Base-by-base conservation (phyloP, 352 stramenopile species). In the Globisporangium irregulare region DNA sequence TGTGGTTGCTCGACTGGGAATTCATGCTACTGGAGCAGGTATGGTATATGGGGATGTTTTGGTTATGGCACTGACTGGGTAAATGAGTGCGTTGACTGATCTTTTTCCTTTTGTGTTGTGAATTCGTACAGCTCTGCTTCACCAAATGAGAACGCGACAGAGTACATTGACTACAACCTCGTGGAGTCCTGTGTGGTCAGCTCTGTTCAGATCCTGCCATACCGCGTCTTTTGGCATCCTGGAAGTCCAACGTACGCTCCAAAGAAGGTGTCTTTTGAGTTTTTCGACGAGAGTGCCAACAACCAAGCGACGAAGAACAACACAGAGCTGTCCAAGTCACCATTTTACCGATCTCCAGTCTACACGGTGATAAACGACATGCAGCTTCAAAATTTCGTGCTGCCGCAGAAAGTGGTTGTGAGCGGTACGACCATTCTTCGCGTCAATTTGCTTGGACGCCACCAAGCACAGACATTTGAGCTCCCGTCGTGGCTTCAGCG, bases 11-110 rank as follows among this genome's bases (percentile, higher is more conserved):
- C 84, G 4, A 79, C 74, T 4, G 84, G 82, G 2, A 81, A 81
- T 51, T 90, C 82, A 46, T 95, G 87, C 77, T 95, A 93, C 70
- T 95, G 87, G 87, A 95, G 87, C 80, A 94, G 76, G 76, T 82
- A 71, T 29, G 66, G 5, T 55, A 61, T 64, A 22, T 64, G 14
- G 4, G 3, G n/a, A 24, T 51, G 1, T 38, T 27, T n/a, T 41
- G 4, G 2, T 5, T 5, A 70, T 20, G 22, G 1, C 6, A 36
- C 14, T 20, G 9, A 36, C 14, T 20, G 18, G 10, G 41, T 14
- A 15, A 14, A 15, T 58, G 18, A 8, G 36, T 58, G 20, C 36
- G 24, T 20, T 50, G 10, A 36, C n/a, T 70, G 8, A 38, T n/a
- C 14, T 63, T 18, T 20, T 38, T 20, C 14, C 18, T 38, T 20